Evolutionary conservation across 495 filamentous ascomycete species (phyloP).

Genomic region (Aspergillus hancockii): DNA sequence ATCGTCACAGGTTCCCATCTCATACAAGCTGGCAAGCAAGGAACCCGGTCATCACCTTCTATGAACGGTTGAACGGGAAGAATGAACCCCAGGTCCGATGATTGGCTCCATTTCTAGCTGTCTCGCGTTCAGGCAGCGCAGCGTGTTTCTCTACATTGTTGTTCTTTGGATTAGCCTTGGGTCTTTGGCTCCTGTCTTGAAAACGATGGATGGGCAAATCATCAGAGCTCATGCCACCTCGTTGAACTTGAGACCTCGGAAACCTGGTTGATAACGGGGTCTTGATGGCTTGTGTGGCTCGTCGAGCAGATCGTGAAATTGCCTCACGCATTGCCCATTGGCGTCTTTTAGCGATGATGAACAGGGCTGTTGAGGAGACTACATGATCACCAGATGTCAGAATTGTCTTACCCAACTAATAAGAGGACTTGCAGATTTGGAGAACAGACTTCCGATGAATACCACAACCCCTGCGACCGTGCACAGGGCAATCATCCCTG

Average conservation of each 20-base stretch:
- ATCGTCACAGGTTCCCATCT: background rate
- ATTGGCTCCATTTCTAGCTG: background rate
- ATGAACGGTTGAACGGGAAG: background rate
- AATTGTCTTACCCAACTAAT: too few species aligned
- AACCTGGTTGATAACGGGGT: conserved; percentile 28
- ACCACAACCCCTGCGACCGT: conserved; percentile 29
- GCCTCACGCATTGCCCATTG: conserved; percentile 53
- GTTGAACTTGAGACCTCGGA: conserved; percentile 12
- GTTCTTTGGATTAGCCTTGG: background rate
- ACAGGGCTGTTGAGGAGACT: conserved; percentile 50
- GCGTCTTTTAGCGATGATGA: conserved; percentile 52
- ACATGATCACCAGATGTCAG: background rate
- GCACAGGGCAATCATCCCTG: conserved; percentile 27
- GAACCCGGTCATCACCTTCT: background rate
- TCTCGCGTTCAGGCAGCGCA: background rate
- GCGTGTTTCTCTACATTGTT: background rate
- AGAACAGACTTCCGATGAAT: conserved; percentile 26
- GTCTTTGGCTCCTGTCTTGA: background rate
- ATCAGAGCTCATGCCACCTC: background rate
- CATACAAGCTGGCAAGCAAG: background rate
- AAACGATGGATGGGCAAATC: background rate
- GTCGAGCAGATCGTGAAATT: conserved; percentile 44
- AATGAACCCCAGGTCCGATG: background rate
- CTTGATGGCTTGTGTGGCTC: conserved; percentile 37
- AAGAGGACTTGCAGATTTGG: background rate